A percentile compares a stretch with the other conserved stretches of the same genome.
Conservation (phyloP, 2,329 filamentous ascomycete species). For the Rhytidhysteron rufulum region DNA sequence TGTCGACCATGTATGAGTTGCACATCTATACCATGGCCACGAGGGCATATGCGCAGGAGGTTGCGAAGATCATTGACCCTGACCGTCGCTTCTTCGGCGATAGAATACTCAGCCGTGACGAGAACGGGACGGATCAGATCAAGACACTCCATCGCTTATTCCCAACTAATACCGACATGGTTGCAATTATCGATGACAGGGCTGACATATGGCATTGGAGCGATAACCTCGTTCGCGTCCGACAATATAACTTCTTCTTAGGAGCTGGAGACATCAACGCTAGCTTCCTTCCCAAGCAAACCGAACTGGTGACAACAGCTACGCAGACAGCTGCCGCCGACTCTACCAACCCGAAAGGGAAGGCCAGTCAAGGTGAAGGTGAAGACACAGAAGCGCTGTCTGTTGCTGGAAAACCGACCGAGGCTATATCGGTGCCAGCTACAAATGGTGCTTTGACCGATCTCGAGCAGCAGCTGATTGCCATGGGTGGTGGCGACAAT, state of each 20-base stretch:
- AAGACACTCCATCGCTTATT: conserved; percentile 91
- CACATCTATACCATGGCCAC: conserved; percentile 99
- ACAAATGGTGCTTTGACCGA: conserved; percentile 52
- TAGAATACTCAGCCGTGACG: conserved; percentile 91
- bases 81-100: conserved; percentile 87
- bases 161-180: conserved; percentile 97
- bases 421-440: conserved; percentile 13
- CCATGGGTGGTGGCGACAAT: conserved; percentile 69
- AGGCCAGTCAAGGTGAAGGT: conserved; percentile 9
- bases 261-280: conserved; percentile 99
- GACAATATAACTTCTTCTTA: conserved; percentile 95
- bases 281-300: conserved; percentile 82
- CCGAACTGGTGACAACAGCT: conserved; percentile 27
- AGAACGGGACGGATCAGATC: conserved; percentile 87
- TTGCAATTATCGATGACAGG: conserved; percentile 96
- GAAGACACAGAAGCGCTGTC: conserved; percentile 14
- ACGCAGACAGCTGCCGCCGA: conserved; percentile 7
- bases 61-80: conserved; percentile 90
- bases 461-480: conserved; percentile 70
- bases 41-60: conserved; percentile 87
- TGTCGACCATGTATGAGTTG: conserved; percentile 82
- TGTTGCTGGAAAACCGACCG: conserved; percentile 19
- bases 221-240: conserved; percentile 89
- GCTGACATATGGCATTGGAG: conserved; percentile 96
- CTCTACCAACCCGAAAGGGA: conserved; percentile 11